Percentiles rank a stretch among this genome's conserved stretches.
phyloP scores from a whole-genome alignment of 257 asterid genomes.

The Apocynum venetum region DNA sequence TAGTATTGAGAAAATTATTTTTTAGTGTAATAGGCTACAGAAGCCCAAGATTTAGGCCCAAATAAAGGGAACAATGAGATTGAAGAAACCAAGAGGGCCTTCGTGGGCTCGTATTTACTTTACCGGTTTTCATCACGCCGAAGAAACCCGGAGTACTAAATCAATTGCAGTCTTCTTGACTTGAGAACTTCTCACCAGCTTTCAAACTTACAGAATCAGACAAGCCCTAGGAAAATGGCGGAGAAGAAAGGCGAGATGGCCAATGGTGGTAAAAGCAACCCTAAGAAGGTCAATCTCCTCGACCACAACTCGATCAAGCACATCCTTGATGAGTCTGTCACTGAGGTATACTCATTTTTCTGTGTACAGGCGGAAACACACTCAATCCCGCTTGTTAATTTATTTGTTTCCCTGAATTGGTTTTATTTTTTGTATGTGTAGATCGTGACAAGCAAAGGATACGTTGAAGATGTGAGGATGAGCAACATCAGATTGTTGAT shows the following conservation, averaged over 20 bases:
- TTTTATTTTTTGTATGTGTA: constrained; percentile 16
- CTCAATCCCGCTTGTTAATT: background rate
- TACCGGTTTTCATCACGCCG: background rate
- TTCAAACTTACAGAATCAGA: constrained; percentile 7
- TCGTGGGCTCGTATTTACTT: background rate
- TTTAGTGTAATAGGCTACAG: background rate
- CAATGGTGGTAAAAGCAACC: constrained; percentile 27
- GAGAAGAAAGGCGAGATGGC: constrained; percentile 17
- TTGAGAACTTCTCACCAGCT: background rate
- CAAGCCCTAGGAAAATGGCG: constrained; percentile 24
- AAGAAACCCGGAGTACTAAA: background rate
- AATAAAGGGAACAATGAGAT: background rate
- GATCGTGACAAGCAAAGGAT: constrained; percentile 92
- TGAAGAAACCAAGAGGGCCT: background rate
- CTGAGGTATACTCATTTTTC: constrained; percentile 48
- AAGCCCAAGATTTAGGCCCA: constrained; percentile 1
- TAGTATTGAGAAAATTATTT: no score
- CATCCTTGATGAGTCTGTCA: constrained; percentile 79
- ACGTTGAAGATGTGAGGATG: constrained; percentile 75
- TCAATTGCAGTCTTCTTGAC: background rate
- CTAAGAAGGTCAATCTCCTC: constrained; percentile 69
- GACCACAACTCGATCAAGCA: constrained; percentile 84
- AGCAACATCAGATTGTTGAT: constrained; percentile 72
- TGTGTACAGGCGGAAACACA: background rate
- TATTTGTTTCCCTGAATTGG: background rate